Base-by-base conservation (phyloP, 202 grass and related monocot species). In the Carex arenaria region DNA sequence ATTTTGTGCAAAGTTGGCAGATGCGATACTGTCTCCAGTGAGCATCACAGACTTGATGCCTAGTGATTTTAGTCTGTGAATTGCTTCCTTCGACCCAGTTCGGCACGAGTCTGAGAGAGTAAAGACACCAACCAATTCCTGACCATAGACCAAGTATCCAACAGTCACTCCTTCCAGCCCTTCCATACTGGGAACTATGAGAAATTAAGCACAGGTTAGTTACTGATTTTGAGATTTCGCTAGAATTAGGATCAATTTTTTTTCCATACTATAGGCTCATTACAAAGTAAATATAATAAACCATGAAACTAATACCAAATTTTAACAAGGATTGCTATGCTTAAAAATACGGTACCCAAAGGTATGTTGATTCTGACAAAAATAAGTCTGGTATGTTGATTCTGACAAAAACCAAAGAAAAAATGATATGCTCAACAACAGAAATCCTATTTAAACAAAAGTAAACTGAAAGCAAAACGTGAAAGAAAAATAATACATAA, bases 21-120 rank as follows among this genome's bases (percentile, higher is more conserved):
- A 88, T 11, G 85, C 83, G 42, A 38, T 56, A 64, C 90, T 94
- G 87, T 99, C 97, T 42, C 97, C 97, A 65, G 97, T 99, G 53
- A 99, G 91, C 97, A 99, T 99, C 12, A 93, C 97, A 36, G 86
- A 85, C 78, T 88, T 96, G 22, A 96, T 94, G 82, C 97, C 91
- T 67, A 96, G 8, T 61, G 85, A 94, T 88, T 88, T 94, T 34
- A 99, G 72, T 22, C 92, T 89, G 45, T 54, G 89, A 72, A 99
- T 90, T 64, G 97, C 93, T 84, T 94, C 88, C 68, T 87, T 85
- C 63, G 97, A 86, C 30, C 97, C 93, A 72, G 88, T 94, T 49
- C 97, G 88, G 80, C 97, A 99, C 7, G 90, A 87, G 79, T 99
- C 97, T 1, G 90, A 96, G 10, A 99, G 90, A 75, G 83, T 83